Base-by-base conservation (phyloP, 108 stramenopile species). In the Nitzschia palea region DNA sequence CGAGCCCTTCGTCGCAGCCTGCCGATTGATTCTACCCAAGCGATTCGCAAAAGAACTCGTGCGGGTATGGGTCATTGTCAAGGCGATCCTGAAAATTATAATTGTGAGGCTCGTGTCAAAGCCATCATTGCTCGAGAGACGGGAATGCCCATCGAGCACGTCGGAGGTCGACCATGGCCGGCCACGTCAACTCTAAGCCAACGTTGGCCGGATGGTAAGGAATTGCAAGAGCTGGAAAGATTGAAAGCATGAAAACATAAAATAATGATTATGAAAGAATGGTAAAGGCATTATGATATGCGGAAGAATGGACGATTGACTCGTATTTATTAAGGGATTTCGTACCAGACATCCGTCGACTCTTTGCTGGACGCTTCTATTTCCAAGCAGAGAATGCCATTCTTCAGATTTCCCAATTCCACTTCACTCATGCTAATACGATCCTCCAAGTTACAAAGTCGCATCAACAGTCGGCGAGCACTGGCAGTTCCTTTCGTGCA, bases 61-160 rank as follows among this genome's bases (percentile, higher is more conserved):
- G 86, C 89, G 25, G 89, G 89, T 9, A 90, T 90, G 89, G 86
- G 86, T 0, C 83, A 86, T 47, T 88, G 87, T 37, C 85, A 83
- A 57, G 85, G 82, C 6, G 86, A 90, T 53, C 75, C 73, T 10
- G 79, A 84, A 6, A 87, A 87, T 44, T 90, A 85, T 59, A 77
- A 80, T 67, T 90, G 89, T 53, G 89, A 90, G 45, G 79, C 80
- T 60, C 40, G 89, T 18, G 86, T 90, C 6, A 71, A 68, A 55
- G 83, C 84, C 22, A 87, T 90, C 22, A 86, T 90, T 65, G 86
- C 86, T 0, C 57, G 86, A 29, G 86, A 90, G 55, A 86, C 81
- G 59, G 71, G 71, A 18, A 66, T 74, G n/a, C 70, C 71, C 25
- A 56, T 84, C 14, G 73, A 79, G 14, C 77, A 84, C 23, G 80